phyloP scores from a whole-genome alignment of 345 rosid genomes.

The Clausena lansium region DNA sequence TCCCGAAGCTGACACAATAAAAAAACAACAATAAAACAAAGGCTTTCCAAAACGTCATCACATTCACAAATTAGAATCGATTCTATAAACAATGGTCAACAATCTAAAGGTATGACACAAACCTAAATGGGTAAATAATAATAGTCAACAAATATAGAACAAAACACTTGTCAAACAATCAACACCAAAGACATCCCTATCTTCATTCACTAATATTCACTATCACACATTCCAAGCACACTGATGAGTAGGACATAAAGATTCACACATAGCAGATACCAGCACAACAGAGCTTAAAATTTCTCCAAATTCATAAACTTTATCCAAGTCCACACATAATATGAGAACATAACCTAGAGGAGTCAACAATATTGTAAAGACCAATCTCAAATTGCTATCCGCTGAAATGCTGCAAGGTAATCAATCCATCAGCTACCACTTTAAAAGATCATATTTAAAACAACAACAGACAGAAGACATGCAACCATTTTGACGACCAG shows the following conservation, averaged over 20 bases:
- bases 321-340: neutral
- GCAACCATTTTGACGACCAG: neutral
- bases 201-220: neutral
- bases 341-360: neutral
- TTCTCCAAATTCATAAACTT: neutral
- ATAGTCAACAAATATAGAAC: neutral
- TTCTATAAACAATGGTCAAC: constrained; percentile 51
- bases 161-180: neutral
- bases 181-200: neutral
- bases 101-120: constrained; percentile 13
- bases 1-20: too few species aligned
- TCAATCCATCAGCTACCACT: neutral
- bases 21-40: too few species aligned
- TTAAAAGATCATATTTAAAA: neutral
- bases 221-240: neutral
- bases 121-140: neutral
- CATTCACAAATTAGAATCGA: too few species aligned
- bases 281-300: neutral
- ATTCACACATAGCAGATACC: neutral
- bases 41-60: too few species aligned
- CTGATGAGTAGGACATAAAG: neutral
- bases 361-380: neutral
- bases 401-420: neutral
- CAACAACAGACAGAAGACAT: neutral
- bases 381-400: neutral